Conservation (phyloP, 1,139 yeast species). For the Kodamaea sp. region DNA sequence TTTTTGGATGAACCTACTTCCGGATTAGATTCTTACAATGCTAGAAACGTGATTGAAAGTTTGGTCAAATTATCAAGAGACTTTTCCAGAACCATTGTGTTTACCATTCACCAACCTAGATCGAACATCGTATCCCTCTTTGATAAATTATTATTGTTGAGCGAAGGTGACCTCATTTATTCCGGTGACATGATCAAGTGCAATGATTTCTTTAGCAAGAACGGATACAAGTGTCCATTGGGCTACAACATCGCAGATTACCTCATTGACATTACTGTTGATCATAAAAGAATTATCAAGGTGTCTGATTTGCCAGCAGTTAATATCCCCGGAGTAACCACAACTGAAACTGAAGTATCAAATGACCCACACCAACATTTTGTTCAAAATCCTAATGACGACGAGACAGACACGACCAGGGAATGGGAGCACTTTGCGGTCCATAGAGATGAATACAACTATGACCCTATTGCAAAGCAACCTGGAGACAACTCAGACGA, state of each 20-base stretch:
- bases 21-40: conserved; percentile 91
- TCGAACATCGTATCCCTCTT: conserved; percentile 91
- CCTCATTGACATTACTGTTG: conserved; percentile 85
- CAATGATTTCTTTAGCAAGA: conserved; percentile 68
- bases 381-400: conserved; percentile 26
- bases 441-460: conserved; percentile 71
- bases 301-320: conserved; percentile 11
- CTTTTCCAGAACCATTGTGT: conserved; percentile 81
- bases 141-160: conserved; percentile 75
- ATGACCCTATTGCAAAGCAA: conserved; percentile 18
- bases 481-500: conserved; percentile 20
- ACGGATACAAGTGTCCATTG: conserved; percentile 81
- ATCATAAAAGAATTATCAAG: conserved; percentile 39
- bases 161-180: conserved; percentile 83
- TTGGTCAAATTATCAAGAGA: conserved; percentile 77
- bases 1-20: conserved; percentile 92
- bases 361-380: conserved; percentile 45
- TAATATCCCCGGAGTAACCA: conserved; percentile 25
- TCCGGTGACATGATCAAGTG: conserved; percentile 80
- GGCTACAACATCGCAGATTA: conserved; percentile 95
- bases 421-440: conserved; percentile 91
- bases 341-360: conserved; percentile 23
- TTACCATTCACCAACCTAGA: conserved; percentile 97
- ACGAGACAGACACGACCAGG: conserved; percentile 59
- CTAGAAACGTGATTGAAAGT: conserved; percentile 85